Base-by-base conservation (phyloP, 352 stramenopile species). In the Blastocystis sp. region DNA sequence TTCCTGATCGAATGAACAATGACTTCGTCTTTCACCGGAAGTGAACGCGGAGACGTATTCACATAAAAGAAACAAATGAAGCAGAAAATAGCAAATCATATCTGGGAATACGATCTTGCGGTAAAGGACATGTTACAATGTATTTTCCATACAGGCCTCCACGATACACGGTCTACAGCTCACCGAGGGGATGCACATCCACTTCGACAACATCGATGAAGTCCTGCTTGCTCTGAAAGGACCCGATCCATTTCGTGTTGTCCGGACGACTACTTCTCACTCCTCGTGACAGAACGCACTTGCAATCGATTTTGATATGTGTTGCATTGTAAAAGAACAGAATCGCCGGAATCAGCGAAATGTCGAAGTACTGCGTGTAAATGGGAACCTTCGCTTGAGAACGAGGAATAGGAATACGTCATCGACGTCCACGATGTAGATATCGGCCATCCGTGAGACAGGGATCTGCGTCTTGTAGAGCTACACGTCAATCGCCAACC, bases 231-330 rank as follows among this genome's bases (percentile, higher is more conserved):
- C 91, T 93, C 1, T 90, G 91, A 90, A 96, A 95, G 33, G 94
- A 93, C 13, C 94, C 94, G 50, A 96, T 95, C 77, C 95, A 96
- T 88, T 95, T 96, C 71, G 93, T 95, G 77, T 96, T 93, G 65
- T 96, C 93, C 2, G 94, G 93, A 79, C 93, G 95, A 16, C 94
- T 96, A 71, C 60, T n/a, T 13, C 6, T 62, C 26, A 85, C 29
- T 16, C n/a, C n/a, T 19, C n/a, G 24, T 21, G 31, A n/a, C 0
- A 77, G 70, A 24, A 91, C 91, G n/a, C 88, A 96, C 94, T 93
- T 92, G 70, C 95, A 96, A 92, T 96, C 93, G 70, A 96, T 93
- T 92, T 96, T 96, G 90, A 95, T 96, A 92, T 96, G 94, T 80
- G 95, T 93, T 1, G 92, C 93, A 88, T 96, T 96, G 90, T 95